Evolutionary conservation across 768 basidiomycete species (phyloP).

Genomic region (Xerocomellus intermedius): DNA sequence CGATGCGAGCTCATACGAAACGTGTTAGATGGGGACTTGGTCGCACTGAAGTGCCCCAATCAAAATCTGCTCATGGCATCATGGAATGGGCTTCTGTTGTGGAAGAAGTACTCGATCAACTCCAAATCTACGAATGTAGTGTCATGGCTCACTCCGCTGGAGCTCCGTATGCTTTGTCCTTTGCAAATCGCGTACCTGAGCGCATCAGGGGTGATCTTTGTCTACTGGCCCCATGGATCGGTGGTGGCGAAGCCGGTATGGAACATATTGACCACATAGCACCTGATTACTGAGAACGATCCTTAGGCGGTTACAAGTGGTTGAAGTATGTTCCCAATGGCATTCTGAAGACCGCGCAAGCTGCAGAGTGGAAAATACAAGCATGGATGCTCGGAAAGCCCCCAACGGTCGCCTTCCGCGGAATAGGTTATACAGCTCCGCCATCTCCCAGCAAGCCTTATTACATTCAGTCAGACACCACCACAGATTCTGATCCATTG

Average conservation of each 20-base stretch:
- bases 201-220: conserved; percentile 84
- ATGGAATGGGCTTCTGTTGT: conserved; percentile 90
- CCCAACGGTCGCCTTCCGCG: conserved; percentile 78
- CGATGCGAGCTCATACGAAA: conserved; percentile 13
- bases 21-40: conserved; percentile 84
- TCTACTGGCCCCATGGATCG: conserved; percentile 94
- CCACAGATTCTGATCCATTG: conserved; percentile 16
- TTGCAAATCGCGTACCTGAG: conserved; percentile 70
- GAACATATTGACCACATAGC: conserved; percentile 5
- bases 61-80: conserved; percentile 72
- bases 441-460: conserved; percentile 34
- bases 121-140: conserved; percentile 77
- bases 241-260: conserved; percentile 85
- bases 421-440: conserved; percentile 75
- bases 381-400: conserved; percentile 98
- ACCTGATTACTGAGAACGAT: conserved; percentile 12
- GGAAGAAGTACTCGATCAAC: conserved; percentile 82
- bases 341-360: conserved; percentile 91
- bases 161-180: conserved; percentile 89
- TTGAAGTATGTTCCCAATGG: conserved; percentile 94
- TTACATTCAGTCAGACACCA: conserved; percentile 18
- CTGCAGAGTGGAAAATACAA: conserved; percentile 96
- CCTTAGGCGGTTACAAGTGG: conserved; percentile 85
- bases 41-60: conserved; percentile 66
- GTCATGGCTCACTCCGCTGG: conserved; percentile 96